These are phyloP conservation scores for Daldinia eschscholtzii DNA, from an alignment of 2,329 filamentous ascomycete species.

Conservation along the genomic window DNA sequence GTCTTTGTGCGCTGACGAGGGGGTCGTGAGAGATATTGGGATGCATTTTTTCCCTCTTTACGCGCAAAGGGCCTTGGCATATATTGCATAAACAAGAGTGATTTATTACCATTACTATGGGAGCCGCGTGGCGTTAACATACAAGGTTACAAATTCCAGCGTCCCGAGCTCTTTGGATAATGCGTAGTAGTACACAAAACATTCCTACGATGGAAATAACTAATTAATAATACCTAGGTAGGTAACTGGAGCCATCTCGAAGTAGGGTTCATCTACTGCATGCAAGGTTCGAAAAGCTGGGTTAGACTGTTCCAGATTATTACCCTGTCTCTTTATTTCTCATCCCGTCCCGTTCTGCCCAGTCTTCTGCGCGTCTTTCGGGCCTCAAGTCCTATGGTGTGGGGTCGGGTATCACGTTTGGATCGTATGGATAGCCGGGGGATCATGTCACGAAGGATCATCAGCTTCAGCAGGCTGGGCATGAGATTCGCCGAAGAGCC, in stretches of 20 bases:
- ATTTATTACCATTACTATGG: neutral
- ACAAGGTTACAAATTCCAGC: conserved; percentile 16
- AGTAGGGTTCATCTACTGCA: conserved; percentile 28
- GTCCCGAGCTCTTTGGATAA: conserved; percentile 12
- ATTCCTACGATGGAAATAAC: conserved; percentile 14
- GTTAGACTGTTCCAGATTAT: conserved; percentile 32
- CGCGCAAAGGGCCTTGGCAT: neutral
- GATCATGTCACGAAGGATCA: conserved; percentile 22
- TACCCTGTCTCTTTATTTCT: conserved; percentile 25
- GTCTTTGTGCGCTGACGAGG: conserved; percentile 6
- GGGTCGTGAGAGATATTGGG: neutral
- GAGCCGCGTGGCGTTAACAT: neutral
- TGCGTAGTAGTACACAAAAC: neutral
- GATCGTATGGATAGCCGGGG: conserved; percentile 6
- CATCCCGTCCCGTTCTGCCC: conserved; percentile 31
- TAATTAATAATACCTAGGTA: conserved; percentile 22
- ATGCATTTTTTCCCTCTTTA: neutral
- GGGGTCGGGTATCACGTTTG: conserved; percentile 36
- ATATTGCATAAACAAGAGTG: too few relatives aligned
- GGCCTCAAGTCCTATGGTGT: conserved; percentile 41
- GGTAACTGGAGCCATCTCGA: conserved; percentile 11
- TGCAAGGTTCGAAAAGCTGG: conserved; percentile 20
- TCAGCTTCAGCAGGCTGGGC: neutral
- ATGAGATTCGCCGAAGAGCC: conserved; percentile 4
- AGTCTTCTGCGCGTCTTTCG: conserved; percentile 37